Conservation (phyloP, 495 filamentous ascomycete genomes). For the Talaromyces ruber region DNA sequence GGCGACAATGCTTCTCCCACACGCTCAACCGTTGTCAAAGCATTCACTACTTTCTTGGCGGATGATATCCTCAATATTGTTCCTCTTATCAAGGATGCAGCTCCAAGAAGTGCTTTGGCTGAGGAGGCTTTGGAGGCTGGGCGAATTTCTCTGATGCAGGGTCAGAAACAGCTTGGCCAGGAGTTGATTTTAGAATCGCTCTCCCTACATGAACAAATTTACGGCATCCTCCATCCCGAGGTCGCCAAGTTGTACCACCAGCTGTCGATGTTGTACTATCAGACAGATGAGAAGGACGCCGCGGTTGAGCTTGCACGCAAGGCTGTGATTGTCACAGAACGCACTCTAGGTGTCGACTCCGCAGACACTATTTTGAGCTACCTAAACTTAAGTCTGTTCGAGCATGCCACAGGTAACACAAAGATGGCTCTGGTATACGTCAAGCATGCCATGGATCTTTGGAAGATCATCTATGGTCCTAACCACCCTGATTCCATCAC, state of each 20-base stretch:
- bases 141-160: conserved; percentile 86
- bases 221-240: conserved; percentile 94
- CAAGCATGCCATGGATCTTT: conserved; percentile 86
- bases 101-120: conserved; percentile 77
- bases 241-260: conserved; percentile 92
- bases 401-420: conserved; percentile 85
- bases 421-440: conserved; percentile 74
- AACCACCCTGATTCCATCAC: conserved; percentile 97
- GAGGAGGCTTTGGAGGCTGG: conserved; percentile 96
- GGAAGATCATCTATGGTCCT: conserved; percentile 92
- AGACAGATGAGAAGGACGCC: conserved; percentile 89
- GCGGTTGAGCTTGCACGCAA: conserved; percentile 95
- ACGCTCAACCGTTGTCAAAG: conserved; percentile 31
- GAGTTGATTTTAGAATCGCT: conserved; percentile 92
- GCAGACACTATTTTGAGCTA: conserved; percentile 89
- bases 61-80: conserved; percentile 89
- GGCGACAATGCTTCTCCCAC: conserved; percentile 44
- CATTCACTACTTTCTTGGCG: conserved; percentile 59
- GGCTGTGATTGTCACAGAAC: conserved; percentile 90
- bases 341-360: conserved; percentile 89
- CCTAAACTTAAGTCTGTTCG: conserved; percentile 91
- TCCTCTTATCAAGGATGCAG: conserved; percentile 88
- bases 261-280: conserved; percentile 89
- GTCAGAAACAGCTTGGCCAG: conserved; percentile 91
- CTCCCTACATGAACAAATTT: conserved; percentile 97